Evolutionary conservation across 495 filamentous ascomycete genomes (phyloP), one percentile per base, ranked within the genome.

Genomic region (Recurvomyces mirabilis): DNA sequence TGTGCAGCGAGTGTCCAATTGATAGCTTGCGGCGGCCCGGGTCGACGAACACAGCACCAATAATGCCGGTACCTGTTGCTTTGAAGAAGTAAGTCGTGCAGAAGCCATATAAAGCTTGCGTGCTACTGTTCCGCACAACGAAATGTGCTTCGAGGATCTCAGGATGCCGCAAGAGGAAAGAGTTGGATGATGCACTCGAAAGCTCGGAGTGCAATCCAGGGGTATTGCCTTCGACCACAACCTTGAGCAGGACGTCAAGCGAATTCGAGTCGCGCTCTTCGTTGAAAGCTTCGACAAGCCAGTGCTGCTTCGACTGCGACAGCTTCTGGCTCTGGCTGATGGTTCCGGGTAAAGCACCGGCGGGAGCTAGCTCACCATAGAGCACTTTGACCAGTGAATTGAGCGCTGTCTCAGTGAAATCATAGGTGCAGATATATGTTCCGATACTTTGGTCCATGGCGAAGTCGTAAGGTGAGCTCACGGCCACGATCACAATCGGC

Each of bases 381-480:
- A 94, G 60, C 4, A 82, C 79, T 33, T 86, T 79, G 22, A 88
- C 85, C 7, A 94, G 65, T 1, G 86, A 82, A 41, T 78, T 75
- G 66, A 93, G 73, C 18, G 87, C 86, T 0, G 83, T 88, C 52
- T 94, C 87, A 3, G 87, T 94, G 57, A 91, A 93, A 65, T 94
- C 87, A 55, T 88, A 94, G 0, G 87, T 94, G 64, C 87, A 94
- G 36, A 94, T 70, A 57, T 93, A 94, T 3, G 87, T 93, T 7
- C 81, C 81, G 22, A 94, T 84, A 40, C 78, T 75, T 20, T 54
- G 46, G 48, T 94, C 87, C 77, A 84, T 87, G n/a, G 84, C 87
- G 61, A 94, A 94, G 60, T 94, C 87, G 60, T 93, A 94, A 1
- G 87, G 87, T 6, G 86, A 93, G 61, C 84, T 93, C 41, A 87